A percentile compares a stretch with the other conserved stretches of the same genome.
Conservation (phyloP, 352 stramenopile species). For the Globisporangium canariense region DNA sequence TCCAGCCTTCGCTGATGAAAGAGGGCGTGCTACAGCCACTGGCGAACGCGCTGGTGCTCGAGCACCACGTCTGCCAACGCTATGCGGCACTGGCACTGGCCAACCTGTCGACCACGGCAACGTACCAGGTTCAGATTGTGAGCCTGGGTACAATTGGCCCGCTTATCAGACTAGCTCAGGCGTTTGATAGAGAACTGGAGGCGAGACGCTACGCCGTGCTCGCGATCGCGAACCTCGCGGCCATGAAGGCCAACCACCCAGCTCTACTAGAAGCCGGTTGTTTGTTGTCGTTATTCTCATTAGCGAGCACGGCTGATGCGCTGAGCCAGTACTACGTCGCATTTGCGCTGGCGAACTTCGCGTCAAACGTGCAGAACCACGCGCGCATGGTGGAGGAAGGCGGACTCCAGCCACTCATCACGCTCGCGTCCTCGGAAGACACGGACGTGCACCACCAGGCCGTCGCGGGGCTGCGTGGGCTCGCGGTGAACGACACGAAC, state of each 20-base stretch:
- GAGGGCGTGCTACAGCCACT: constrained; percentile 91
- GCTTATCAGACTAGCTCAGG: constrained; percentile 83
- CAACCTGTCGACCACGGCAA: constrained; percentile 92
- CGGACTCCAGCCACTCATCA: constrained; percentile 94
- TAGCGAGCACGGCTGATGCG: constrained; percentile 92
- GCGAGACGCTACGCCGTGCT: constrained; percentile 92
- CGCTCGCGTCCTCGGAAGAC: constrained; percentile 88
- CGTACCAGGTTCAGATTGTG: constrained; percentile 94
- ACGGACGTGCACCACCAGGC: constrained; percentile 94
- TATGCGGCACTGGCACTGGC: constrained; percentile 92
- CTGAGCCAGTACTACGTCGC: constrained; percentile 95
- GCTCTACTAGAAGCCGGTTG: constrained; percentile 90
- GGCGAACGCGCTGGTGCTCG: constrained; percentile 82
- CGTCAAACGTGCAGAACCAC: constrained; percentile 92
- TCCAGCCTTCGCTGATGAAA: constrained; percentile 90
- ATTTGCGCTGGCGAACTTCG: constrained; percentile 94
- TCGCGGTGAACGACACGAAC: constrained; percentile 88
- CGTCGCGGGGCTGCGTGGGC: constrained; percentile 90
- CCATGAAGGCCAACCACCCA: constrained; percentile 94
- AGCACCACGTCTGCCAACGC: constrained; percentile 92
- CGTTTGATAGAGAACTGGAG: constrained; percentile 91
- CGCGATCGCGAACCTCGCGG: constrained; percentile 93
- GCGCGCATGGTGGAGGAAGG: constrained; percentile 93
- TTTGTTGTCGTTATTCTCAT: constrained; percentile 89
- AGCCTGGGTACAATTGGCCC: constrained; percentile 91